phyloP scores from a whole-genome alignment of 345 rosid species.

The Durio zibethinus region DNA sequence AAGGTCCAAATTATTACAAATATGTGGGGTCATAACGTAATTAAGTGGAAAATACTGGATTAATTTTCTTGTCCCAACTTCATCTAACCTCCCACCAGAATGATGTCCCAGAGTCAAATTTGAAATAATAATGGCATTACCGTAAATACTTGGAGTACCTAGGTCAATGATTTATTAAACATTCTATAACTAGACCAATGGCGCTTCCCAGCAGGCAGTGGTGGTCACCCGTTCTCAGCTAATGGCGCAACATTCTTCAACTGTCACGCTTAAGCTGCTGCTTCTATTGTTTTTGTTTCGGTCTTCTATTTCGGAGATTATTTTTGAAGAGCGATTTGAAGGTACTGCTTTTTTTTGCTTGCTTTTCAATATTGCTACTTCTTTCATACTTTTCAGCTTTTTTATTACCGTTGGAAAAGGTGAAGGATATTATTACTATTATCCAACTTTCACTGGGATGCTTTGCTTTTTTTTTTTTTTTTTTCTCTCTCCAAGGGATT shows the following conservation, averaged over 20 bases:
- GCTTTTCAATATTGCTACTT: not conserved
- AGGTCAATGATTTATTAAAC: not conserved
- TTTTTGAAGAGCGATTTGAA: conserved; percentile 47
- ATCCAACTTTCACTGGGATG: not conserved
- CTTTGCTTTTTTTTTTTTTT: not conserved
- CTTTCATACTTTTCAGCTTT: not conserved
- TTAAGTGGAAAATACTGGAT: not conserved
- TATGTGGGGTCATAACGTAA: not conserved
- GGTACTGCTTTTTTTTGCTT: conserved; percentile 16
- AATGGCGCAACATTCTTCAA: conserved; percentile 4
- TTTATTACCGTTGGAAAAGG: not conserved
- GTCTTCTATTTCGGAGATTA: conserved; percentile 36
- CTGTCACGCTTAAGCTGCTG: conserved; percentile 4
- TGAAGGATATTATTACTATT: not conserved
- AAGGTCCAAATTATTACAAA: not conserved
- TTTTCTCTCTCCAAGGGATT: too few relatives aligned
- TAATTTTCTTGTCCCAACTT: too few relatives aligned
- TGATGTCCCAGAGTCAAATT: not conserved
- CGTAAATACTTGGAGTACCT: not conserved
- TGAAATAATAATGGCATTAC: not conserved
- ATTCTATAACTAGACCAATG: not conserved
- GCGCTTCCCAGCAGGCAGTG: not conserved
- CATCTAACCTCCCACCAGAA: not conserved
- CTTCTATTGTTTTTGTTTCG: conserved; percentile 11
- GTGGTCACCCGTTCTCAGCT: not conserved